A percentile compares a stretch with the other conserved stretches of the same genome.
Conservation (phyloP, 2,329 filamentous ascomycete species). For the Pseudogymnoascus pannorum region DNA sequence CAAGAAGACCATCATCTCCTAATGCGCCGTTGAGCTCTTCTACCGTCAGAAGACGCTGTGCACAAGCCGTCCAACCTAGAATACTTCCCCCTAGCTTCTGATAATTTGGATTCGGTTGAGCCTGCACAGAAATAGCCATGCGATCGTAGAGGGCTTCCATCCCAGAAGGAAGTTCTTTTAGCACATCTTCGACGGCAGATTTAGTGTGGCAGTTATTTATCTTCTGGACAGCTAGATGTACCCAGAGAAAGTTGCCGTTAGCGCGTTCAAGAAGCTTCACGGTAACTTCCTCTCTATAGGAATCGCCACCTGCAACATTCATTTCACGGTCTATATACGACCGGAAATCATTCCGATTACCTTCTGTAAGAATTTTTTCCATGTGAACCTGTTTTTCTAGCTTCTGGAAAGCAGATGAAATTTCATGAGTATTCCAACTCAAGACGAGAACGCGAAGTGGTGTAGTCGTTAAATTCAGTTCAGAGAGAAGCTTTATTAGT, state of each 20-base stretch:
- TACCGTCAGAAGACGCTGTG: conserved; percentile 4
- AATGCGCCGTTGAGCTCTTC: conserved; percentile 13
- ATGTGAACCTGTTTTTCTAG: conserved; percentile 6
- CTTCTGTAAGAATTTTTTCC: conserved; percentile 14
- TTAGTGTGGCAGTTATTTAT: conserved; percentile 25
- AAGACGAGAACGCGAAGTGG: conserved; percentile 28
- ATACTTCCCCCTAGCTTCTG: conserved; percentile 13
- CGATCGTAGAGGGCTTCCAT: conserved; percentile 30
- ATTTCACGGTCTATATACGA: conserved; percentile 20
- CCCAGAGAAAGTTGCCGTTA: conserved; percentile 31
- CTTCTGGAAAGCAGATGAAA: conserved; percentile 17
- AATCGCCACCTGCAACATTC: conserved; percentile 13
- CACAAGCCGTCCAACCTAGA: conserved; percentile 11
- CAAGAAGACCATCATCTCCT: conserved; percentile 16
- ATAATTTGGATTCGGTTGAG: conserved; percentile 11
- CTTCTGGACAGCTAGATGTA: conserved; percentile 26
- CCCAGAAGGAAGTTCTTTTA: conserved; percentile 26
- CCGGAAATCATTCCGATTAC: conserved; percentile 17
- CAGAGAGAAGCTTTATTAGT: conserved; percentile 26
- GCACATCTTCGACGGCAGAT: conserved; percentile 20
- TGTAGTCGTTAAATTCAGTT: conserved; percentile 9
- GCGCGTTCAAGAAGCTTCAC: conserved; percentile 22
- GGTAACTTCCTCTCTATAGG: conserved; percentile 20
- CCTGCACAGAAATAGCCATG: conserved; percentile 24
- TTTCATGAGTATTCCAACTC: conserved; percentile 25